Conservation (phyloP, 129 eudicot species). For the Pulicaria dysenterica region DNA sequence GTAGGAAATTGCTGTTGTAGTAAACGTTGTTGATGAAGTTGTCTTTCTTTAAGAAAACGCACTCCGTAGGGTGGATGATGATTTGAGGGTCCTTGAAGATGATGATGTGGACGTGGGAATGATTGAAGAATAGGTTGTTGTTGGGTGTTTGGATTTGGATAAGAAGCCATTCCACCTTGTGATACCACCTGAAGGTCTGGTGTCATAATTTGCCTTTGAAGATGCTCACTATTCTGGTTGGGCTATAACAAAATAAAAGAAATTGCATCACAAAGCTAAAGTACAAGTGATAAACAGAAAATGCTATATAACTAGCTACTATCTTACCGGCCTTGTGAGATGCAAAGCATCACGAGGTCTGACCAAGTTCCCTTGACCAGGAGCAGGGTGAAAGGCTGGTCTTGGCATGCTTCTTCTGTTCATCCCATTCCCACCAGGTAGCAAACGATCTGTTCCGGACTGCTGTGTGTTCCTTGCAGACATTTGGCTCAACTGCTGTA, state of each 20-base stretch:
- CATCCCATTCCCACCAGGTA: slow-evolving; percentile 62
- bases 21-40: slow-evolving; percentile 63
- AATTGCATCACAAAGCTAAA: too few relatives aligned
- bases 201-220: slow-evolving; percentile 53
- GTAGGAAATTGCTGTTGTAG: slow-evolving; percentile 62
- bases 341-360: slow-evolving; percentile 73
- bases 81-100: slow-evolving; percentile 55
- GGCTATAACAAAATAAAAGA: slow-evolving; percentile 43
- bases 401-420: slow-evolving; percentile 62
- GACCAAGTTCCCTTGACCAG: slow-evolving; percentile 65
- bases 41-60: slow-evolving; percentile 74
- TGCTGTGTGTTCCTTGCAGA: slow-evolving; percentile 71
- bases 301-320: slow-evolving; percentile 18
- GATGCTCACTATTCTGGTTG: slow-evolving; percentile 52
- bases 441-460: slow-evolving; percentile 62
- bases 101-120: slow-evolving; percentile 65
- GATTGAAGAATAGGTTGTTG: slow-evolving; percentile 46
- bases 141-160: slow-evolving; percentile 53
- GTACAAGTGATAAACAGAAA: neutral
- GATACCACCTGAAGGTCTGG: slow-evolving; percentile 60
- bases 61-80: slow-evolving; percentile 65
- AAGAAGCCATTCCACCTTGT: slow-evolving; percentile 48
- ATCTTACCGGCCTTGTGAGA: slow-evolving; percentile 54
- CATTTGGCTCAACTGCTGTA: slow-evolving; percentile 67
- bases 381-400: slow-evolving; percentile 59